phyloP scores from a whole-genome alignment of 495 filamentous ascomycete species.

The Lasiosphaeris hirsuta region DNA sequence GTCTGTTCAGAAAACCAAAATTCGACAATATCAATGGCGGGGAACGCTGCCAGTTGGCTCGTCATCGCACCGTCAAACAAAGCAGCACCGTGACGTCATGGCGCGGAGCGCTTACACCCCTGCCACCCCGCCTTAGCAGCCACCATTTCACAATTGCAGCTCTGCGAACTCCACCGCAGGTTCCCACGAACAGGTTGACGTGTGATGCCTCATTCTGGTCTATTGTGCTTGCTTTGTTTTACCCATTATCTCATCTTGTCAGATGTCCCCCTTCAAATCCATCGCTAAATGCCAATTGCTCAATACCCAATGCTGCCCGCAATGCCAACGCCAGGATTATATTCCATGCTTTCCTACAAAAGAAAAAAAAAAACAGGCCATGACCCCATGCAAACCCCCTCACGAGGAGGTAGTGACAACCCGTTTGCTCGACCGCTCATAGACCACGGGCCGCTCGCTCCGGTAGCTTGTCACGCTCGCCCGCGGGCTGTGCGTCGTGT shows the following conservation, averaged over 20 bases:
- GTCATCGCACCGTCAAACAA: slow-evolving; percentile 1
- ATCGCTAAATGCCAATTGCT: no score
- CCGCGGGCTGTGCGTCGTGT: slow-evolving; percentile 25
- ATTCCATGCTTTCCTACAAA: no score
- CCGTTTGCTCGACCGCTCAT: slow-evolving; percentile 15
- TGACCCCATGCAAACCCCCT: background rate
- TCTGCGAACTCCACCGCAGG: background rate
- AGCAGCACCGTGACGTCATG: slow-evolving; percentile 4
- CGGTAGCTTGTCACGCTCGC: slow-evolving; percentile 33
- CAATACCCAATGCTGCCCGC: no score
- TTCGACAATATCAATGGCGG: background rate
- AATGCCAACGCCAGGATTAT: no score
- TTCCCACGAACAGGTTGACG: background rate
- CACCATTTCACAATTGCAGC: background rate
- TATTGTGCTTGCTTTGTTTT: no score
- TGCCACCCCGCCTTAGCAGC: background rate
- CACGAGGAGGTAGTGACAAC: background rate
- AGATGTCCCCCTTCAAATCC: no score
- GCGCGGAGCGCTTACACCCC: background rate
- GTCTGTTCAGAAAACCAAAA: background rate
- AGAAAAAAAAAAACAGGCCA: background rate
- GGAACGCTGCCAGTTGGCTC: background rate
- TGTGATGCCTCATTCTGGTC: no score
- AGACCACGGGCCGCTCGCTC: slow-evolving; percentile 11
- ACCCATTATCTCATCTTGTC: no score